Evolutionary conservation across 106 monocot species (phyloP).

Genomic region (Dendrobium nobile): DNA sequence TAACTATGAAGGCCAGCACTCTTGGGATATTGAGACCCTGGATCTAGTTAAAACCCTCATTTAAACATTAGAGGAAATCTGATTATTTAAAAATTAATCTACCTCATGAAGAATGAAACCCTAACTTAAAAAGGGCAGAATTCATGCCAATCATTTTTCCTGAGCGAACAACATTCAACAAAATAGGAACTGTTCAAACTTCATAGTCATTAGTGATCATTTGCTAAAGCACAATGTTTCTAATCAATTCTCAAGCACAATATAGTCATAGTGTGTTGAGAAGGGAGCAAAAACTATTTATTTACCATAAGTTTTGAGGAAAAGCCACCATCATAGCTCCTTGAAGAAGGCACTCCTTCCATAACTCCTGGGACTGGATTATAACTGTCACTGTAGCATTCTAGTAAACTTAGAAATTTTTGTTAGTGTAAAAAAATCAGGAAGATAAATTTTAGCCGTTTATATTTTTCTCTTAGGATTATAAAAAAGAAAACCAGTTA

Average conservation of each 20-base stretch:
- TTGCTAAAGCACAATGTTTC: not conserved
- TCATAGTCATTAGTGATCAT: not conserved
- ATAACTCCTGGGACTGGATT: conserved; percentile 98
- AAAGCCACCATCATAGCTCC: conserved; percentile 89
- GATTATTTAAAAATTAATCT: no score
- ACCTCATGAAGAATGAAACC: no score
- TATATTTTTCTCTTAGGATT: not conserved
- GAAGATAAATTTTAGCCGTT: not conserved
- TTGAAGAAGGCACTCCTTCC: conserved; percentile 84
- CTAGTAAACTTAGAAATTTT: not conserved
- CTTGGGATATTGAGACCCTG: no score
- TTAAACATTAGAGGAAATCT: no score
- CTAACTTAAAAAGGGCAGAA: no score
- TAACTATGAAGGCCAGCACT: no score
- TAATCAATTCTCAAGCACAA: not conserved
- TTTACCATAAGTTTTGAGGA: conserved; percentile 92
- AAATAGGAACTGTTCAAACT: not conserved
- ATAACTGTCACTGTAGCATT: conserved; percentile 63
- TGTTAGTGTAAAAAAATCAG: not conserved
- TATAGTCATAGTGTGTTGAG: not conserved
- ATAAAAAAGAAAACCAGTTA: not conserved
- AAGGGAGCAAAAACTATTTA: not conserved
- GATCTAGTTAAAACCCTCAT: no score
- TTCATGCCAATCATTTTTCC: no score
- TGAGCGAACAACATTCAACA: not conserved